Evolutionary conservation across 2,329 filamentous ascomycete genomes (phyloP), one percentile per base, ranked within the genome.

Genomic region (Apiospora arundinis): DNA sequence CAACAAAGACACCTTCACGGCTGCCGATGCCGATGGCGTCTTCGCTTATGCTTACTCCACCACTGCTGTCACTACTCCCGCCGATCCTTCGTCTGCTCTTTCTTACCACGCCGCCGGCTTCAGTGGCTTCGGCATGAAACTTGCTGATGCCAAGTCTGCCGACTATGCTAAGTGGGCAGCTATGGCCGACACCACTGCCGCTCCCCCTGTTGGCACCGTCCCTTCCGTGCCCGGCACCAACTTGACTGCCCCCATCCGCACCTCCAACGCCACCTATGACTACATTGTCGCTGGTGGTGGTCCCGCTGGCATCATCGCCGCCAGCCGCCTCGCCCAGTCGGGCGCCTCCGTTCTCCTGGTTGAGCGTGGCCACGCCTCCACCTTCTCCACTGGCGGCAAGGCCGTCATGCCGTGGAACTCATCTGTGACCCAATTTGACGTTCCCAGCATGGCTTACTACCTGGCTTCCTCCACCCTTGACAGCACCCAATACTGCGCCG

Each of bases 31-130:
- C 37, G 74, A 70, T 4, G 74, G 77, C 48, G 74, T 82, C 28
- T 76, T 85, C 23, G 83, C 82, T n/a, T 86, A 81, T 71, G 83
- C 83, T 16, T 80, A 80, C 68, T 82, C 82, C 6, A 76, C 75
- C 9, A 76, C 75, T 9, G 77, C 79, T 42, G 79, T 82, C 9
- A 77, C 75, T 0, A 77, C 77, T 4, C 78, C 80, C 1, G 77
- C 80, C 0, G 77, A 81, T 56, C 71, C 81, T 2, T 74, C 78
- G 21, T 79, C 80, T 2, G 74, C 77, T 21, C 75, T 86, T 40
- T 79, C 76, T 16, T 83, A 83, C 72, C 84, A 86, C 65, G 78
- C 80, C 5, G 80, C 79, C 23, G 80, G 80, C 0, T 86, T 83
- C 48, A 82, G 82, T 3, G 77, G 78, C 63, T 83, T 81, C 56